Evolutionary conservation across 805 yeast species (phyloP).

Genomic region (Saccharomycopsis guyanensis): DNA sequence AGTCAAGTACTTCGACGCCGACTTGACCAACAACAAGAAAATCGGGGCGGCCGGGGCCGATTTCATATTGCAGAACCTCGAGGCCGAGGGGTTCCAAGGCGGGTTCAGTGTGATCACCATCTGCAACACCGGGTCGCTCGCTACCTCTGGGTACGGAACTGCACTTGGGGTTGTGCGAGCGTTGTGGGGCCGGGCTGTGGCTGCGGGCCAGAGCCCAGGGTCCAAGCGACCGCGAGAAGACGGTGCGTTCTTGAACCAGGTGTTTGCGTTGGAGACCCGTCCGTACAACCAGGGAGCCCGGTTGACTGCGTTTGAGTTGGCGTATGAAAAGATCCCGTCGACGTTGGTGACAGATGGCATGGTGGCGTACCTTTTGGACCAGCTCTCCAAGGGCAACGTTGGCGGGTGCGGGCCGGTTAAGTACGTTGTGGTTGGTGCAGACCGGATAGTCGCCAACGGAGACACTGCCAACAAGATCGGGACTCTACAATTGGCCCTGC

Average conservation of each 20-base stretch:
- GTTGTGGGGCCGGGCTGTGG: slow-evolving; percentile 39
- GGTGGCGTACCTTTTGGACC: slow-evolving; percentile 64
- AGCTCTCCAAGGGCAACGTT: slow-evolving; percentile 22
- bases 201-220: slow-evolving; percentile 18
- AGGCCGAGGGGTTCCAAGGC: slow-evolving; percentile 38
- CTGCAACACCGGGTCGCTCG: slow-evolving; percentile 94
- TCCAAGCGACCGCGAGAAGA: slow-evolving; percentile 25
- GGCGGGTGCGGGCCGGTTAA: slow-evolving; percentile 53
- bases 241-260: slow-evolving; percentile 52
- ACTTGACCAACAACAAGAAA: slow-evolving; percentile 63
- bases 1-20: slow-evolving; percentile 59
- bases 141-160: slow-evolving; percentile 97
- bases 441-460: slow-evolving; percentile 86
- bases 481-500: slow-evolving; percentile 76
- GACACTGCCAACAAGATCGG: slow-evolving; percentile 97
- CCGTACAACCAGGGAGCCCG: slow-evolving; percentile 97
- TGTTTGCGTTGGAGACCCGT: slow-evolving; percentile 86
- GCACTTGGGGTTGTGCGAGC: slow-evolving; percentile 90
- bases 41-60: slow-evolving; percentile 78
- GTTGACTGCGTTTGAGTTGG: slow-evolving; percentile 83
- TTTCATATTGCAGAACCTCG: slow-evolving; percentile 46
- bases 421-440: slow-evolving; percentile 91
- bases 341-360: slow-evolving; percentile 86
- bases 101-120: slow-evolving; percentile 81
- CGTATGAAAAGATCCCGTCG: slow-evolving; percentile 79